These are phyloP conservation scores for Solanum rostratum DNA, from an alignment of 257 asterid genomes.

Conservation along the genomic window DNA sequence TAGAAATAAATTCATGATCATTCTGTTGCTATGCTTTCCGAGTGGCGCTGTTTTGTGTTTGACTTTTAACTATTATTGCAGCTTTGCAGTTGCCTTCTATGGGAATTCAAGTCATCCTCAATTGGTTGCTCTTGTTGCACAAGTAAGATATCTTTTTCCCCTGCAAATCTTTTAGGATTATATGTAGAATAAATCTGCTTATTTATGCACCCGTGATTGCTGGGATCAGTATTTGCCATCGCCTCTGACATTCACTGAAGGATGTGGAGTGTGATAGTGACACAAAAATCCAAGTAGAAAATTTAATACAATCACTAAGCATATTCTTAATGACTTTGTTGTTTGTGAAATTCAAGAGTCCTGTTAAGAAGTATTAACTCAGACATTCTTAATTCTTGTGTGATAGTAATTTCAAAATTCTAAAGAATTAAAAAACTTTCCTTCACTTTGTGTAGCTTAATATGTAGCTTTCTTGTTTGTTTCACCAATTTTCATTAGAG, in stretches of 20 bases:
- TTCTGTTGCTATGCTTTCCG: not conserved
- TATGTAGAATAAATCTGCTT: not conserved
- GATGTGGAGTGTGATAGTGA: not conserved
- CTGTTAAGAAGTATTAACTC: not conserved
- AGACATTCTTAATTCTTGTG: not conserved
- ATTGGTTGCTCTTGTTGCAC: slow-evolving; percentile 93
- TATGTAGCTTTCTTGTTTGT: not conserved
- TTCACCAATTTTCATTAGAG: not conserved
- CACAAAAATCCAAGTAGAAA: not conserved
- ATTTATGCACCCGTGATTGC: not conserved
- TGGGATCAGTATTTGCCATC: not conserved
- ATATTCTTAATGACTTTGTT: not conserved
- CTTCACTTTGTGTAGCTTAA: not conserved
- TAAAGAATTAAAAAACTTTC: not conserved
- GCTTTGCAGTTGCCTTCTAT: slow-evolving; percentile 82
- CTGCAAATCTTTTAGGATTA: not conserved
- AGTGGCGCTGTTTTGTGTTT: not conserved
- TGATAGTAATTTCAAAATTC: not conserved
- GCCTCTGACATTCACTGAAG: not conserved
- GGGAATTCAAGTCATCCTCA: slow-evolving; percentile 72
- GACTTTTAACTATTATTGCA: slow-evolving; percentile 20
- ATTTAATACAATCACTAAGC: not conserved
- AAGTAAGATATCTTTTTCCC: slow-evolving; percentile 37
- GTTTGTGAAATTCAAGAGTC: not conserved
- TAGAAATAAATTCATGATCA: not conserved